Percentiles rank a stretch among this genome's conserved stretches.
phyloP scores from a whole-genome alignment of 768 basidiomycete genomes.

The Serendipita vermifera region DNA sequence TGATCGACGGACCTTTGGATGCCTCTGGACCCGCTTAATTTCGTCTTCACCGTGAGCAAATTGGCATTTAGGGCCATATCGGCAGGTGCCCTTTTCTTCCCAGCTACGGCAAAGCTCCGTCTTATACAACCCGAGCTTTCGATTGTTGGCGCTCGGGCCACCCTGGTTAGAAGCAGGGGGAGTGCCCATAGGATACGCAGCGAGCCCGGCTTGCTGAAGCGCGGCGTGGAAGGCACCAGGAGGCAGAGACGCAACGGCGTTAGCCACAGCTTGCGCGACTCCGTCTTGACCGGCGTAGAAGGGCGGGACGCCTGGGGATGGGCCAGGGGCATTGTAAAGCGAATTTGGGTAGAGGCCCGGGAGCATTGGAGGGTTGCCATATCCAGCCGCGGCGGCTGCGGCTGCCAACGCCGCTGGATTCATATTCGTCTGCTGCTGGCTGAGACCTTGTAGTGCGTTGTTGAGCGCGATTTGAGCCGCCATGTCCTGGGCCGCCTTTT shows the following conservation, averaged over 20 bases:
- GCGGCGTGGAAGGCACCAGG: slow-evolving; percentile 3
- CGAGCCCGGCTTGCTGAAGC: slow-evolving; percentile 4
- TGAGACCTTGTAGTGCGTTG: background rate
- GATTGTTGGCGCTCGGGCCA: slow-evolving; percentile 82
- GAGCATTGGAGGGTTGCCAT: slow-evolving; percentile 2
- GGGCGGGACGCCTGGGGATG: background rate
- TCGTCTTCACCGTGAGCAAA: slow-evolving; percentile 90
- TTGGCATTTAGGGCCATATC: slow-evolving; percentile 82
- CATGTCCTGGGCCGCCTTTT: background rate
- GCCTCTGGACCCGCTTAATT: slow-evolving; percentile 66
- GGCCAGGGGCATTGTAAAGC: background rate
- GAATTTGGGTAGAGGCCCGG: slow-evolving; percentile 4
- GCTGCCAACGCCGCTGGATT: background rate
- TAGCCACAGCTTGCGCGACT: background rate
- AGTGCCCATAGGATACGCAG: slow-evolving; percentile 9
- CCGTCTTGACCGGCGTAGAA: slow-evolving; percentile 4
- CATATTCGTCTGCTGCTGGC: background rate
- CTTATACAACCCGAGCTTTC: slow-evolving; percentile 84
- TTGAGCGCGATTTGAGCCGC: slow-evolving; percentile 5
- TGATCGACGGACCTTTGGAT: slow-evolving; percentile 58
- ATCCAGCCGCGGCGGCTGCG: background rate
- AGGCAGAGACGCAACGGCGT: background rate
- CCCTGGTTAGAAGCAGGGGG: slow-evolving; percentile 16
- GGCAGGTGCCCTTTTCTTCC: slow-evolving; percentile 81
- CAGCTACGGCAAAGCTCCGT: slow-evolving; percentile 82